Evolutionary conservation across 257 asterid genomes (phyloP), one percentile per base, ranked within the genome.

Genomic region (Osmanthus fragrans): DNA sequence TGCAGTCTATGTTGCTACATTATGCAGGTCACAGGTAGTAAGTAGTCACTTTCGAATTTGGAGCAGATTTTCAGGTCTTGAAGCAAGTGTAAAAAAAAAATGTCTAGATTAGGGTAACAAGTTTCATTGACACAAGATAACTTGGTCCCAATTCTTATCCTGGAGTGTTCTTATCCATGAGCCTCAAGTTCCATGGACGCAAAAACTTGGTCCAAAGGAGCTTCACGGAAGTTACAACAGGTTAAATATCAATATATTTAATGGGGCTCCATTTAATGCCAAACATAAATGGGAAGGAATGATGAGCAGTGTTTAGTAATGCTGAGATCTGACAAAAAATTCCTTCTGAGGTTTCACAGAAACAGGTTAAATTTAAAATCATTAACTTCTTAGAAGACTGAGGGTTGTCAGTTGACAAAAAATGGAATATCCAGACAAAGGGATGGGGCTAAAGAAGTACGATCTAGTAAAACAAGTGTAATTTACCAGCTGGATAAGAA

Each of bases 381-480:
- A 32, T 32, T 32, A 32, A 32, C 34, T 32, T 32, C 33, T 32
- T 32, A 5, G 65, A 54, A 21, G 65, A 12, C 5, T n/a, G 63
- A 19, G 18, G 25, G 1, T 51, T 9, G 23, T 51, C 25, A 51
- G 23, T 19, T 49, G 60, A 8, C 11, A 25, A 36, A 33, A 40
- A 71, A 27, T 10, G 70, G 73, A 9, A 45, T 36, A 40, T 63
- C 25, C 45, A 64, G 64, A 36, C 32, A 36, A 47, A 5, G 66
- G 4, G 79, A 76, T 32, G 47, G 60, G 72, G 66, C 42, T 18
- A 81, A 27, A 13, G 25, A 63, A 78, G 36, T 60, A 64, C 69
- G n/a, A 27, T 23, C 16, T 1, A 69, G 29, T 16, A 3, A 33
- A 30, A 68, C 12, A 33, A 56, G 18, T 37, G 29, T 39, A 70